phyloP scores from a whole-genome alignment of 768 basidiomycete species.

The Suillus alpinus region DNA sequence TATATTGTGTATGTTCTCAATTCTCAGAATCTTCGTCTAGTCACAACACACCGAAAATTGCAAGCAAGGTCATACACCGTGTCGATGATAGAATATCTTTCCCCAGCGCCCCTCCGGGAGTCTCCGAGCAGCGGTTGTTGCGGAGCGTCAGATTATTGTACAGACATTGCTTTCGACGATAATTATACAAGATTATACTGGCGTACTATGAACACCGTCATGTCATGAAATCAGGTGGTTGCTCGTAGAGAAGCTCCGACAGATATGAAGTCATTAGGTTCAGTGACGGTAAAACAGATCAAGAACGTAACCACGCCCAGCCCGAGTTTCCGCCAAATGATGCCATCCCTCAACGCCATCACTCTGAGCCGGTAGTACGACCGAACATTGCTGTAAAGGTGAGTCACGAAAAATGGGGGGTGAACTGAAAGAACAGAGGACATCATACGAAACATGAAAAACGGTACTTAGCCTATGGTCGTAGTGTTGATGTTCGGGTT shows the following conservation, averaged over 20 bases:
- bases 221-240: background rate
- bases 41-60: background rate
- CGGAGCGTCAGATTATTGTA: background rate
- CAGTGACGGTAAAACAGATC: conserved; percentile 3
- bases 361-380: background rate
- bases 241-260: background rate
- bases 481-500: background rate
- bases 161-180: background rate
- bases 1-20: background rate
- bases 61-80: background rate
- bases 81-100: background rate
- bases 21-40: background rate
- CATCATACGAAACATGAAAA: background rate
- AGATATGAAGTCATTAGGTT: background rate
- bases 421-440: conserved; percentile 3
- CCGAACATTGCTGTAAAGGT: conserved; percentile 27
- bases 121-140: background rate
- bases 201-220: background rate
- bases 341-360: background rate
- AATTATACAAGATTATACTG: background rate
- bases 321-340: background rate
- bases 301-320: conserved; percentile 9
- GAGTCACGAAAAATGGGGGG: conserved; percentile 18
- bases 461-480: conserved; percentile 2
- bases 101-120: background rate